These are phyloP conservation scores for Penicillium psychrosexuale DNA, from an alignment of 2,329 filamentous ascomycete species.

Conservation along the genomic window DNA sequence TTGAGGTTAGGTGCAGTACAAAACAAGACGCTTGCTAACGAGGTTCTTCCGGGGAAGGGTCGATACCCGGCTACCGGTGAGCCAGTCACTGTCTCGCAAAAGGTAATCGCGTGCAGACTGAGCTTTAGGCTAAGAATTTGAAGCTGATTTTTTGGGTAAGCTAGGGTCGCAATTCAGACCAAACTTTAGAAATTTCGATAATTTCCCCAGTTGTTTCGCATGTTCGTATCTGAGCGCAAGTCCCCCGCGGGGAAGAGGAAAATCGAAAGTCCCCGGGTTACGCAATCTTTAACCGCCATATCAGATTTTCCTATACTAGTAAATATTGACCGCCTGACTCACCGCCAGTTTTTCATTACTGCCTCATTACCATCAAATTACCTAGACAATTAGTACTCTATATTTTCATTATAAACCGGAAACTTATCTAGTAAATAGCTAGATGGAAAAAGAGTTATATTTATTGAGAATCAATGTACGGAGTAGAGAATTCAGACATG, in stretches of 20 bases:
- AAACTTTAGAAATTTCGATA: neutral
- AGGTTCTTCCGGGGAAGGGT: constrained; percentile 16
- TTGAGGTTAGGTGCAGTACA: constrained; percentile 1
- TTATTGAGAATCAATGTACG: too few species aligned
- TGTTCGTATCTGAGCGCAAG: constrained; percentile 1
- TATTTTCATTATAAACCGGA: too few species aligned
- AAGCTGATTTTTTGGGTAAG: neutral
- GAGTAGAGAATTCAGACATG: too few species aligned
- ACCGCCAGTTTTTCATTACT: too few species aligned
- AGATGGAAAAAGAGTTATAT: too few species aligned
- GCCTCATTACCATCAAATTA: too few species aligned
- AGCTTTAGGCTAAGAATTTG: neutral
- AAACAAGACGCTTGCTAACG: neutral
- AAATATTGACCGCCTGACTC: too few species aligned
- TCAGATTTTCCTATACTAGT: too few species aligned
- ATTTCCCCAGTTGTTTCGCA: neutral
- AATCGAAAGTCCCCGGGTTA: constrained; percentile 6
- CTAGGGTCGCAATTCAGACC: neutral
- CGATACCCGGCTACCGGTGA: constrained; percentile 17
- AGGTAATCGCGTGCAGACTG: constrained; percentile 10
- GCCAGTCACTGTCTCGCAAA: constrained; percentile 17
- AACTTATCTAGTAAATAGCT: too few species aligned
- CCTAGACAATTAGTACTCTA: too few species aligned
- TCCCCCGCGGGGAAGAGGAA: constrained; percentile 20
- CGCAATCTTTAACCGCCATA: too few species aligned